Evolutionary conservation across 768 basidiomycete species (phyloP), one percentile per base, ranked within the genome.

Genomic region (Calocybe cyanea): DNA sequence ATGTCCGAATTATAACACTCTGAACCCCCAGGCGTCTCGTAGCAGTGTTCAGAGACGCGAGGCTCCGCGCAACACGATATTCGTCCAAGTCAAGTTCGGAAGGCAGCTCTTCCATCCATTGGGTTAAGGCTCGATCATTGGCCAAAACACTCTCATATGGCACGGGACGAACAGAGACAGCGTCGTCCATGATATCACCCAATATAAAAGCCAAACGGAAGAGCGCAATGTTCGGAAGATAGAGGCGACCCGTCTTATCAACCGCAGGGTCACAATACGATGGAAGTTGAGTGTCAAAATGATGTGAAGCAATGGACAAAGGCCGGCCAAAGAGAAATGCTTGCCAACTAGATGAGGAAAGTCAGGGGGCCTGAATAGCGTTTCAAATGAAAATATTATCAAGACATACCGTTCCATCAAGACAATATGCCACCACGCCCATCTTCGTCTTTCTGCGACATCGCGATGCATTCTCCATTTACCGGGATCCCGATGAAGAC

Each of bases 351-450:
- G 15, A 57, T 19, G 38, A 7, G 15, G 48, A 35, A 14, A 44
- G 36, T 50, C 21, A 54, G 52, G 38, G 41, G 35, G 49, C 24
- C 38, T 39, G 49, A 10, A 41, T 37, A 35, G 41, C 38, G 38
- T 45, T 30, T 32, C 40, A 40, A 41, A 15, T 42, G 40, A 47
- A 48, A 44, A 36, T 43, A 31, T 36, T 35, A 43, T 17, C 17
- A 38, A 46, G 34, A 28, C 77, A 28, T 42, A 85, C 87, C 87
- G 73, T 68, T 91, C 89, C 24, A 90, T 72, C 42, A 88, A 69
- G 30, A 92, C 65, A 49, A 88, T 87, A 63, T 92, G 87, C 89
- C 89, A 92, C 89, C 89, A 92, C 6, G 87, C 86, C 89, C 89
- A 91, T 43, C 89, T 72, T 41, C 90, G 72, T 46, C 89, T 75